Evolutionary conservation across 306 rosid genomes (phyloP), one percentile per base, ranked within the genome.

Genomic region (Inga laurina): DNA sequence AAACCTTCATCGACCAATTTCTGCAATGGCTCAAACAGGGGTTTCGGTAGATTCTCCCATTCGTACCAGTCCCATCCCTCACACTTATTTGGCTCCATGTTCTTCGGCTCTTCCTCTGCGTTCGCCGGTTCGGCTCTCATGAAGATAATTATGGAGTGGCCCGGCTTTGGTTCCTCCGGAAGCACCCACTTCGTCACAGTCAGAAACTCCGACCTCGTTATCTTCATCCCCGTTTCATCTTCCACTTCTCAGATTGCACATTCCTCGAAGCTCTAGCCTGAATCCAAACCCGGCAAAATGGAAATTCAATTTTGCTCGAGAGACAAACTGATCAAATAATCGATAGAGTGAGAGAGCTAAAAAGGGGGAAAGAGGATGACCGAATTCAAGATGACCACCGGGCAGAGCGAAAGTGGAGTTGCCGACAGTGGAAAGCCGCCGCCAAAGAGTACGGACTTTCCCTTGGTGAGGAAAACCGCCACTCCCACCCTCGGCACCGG

Each of bases 31-130:
- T 87, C 79, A 85, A 93, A 94, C 44, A 94, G 80, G 0, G 97
- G 97, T 14, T 84, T 77, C 1, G 98, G 97, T 4, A 93, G 82
- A 72, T 86, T 56, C 51, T 72, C 84, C 93, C 92, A 91, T 0
- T 87, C 90, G 67, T 88, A 90, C 97, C 97, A 94, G 21, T 80
- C 93, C 98, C 97, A 94, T 8, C 94, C 98, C 49, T 87, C 91
- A 74, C 97, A 94, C 80, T 90, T 88, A 10, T 59, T 16, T 10
- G 97, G 97, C 88, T 94, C 98, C 3, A 88, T 41, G 81, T 90
- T 94, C 78, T 81, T 82, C 0, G 92, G 90, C 21, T 27, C 74
- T 62, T 89, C 88, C 3, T 88, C 32, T 18, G 83, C 74, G 71
- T 85, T 85, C 15, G 14, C 84, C 61, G 73, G 78, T 21, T 79